Base-by-base conservation (phyloP, 2,329 filamentous ascomycete genomes). In the Hypoxylon sp. region DNA sequence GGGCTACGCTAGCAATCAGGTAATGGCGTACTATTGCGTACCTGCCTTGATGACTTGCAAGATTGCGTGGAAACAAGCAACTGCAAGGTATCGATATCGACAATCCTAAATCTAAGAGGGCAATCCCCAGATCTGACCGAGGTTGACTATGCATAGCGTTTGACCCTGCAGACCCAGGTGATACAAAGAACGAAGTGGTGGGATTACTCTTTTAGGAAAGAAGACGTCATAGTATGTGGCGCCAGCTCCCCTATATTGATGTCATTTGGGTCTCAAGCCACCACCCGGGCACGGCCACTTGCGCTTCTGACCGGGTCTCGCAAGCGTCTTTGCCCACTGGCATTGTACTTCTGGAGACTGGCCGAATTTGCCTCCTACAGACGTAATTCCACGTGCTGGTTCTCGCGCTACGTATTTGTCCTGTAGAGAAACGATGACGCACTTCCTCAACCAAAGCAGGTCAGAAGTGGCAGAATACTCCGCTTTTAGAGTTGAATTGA, bases 161-260 rank as follows among this genome's bases (percentile, higher is more conserved):
- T 59, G 46, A 17, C 37, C 30, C 46, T 41, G 8, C 32, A 26
- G 24, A 26, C 7, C 24, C 32, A 7, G 37, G 52, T 58, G 26
- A 41, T 37, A 59, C 43, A 60, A 59, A 49, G 46, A 34, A 34
- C 44, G 51, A 39, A 46, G 47, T 20, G 3, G 7, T 24, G 43
- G 3, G 10, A 68, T 63, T 69, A 58, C 69, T 15, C 63, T 62
- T 71, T 71, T 70, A 63, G 70, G 68, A 57, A 70, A 68, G 30
- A 63, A 37, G 58, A 70, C 64, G 67, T 70, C 64, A 69, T 66
- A 26, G 6, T 19, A 13, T 54, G 60, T 61, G 62, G 65, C 66
- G 56, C 34, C 37, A 13, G 53, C 48, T 49, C 28, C 32, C 30
- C 17, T 54, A 51, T 26, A 41, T 65, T 68, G 65, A 70, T 68